Evolutionary conservation across 805 yeast genomes (phyloP).

Genomic region (Pichia occidentalis): DNA sequence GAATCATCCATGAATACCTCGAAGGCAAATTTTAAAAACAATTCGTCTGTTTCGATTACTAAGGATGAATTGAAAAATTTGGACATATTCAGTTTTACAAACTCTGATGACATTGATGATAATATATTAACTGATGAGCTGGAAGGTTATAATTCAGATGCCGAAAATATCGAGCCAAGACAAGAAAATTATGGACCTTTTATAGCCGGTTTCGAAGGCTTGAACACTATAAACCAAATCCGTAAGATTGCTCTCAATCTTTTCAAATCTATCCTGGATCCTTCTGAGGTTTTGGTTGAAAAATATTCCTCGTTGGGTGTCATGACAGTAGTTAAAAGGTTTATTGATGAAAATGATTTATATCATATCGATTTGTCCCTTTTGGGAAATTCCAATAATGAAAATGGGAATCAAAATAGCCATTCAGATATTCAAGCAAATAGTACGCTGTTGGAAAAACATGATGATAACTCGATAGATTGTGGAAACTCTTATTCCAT

Average conservation of each 20-base stretch:
- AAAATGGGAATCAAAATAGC: too few species aligned
- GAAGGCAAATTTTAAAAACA: too few species aligned
- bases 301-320: constrained; percentile 50
- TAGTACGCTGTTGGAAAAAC: too few species aligned
- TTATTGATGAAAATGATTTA: constrained; percentile 24
- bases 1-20: constrained; percentile 14
- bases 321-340: constrained; percentile 36
- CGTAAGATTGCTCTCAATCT: constrained; percentile 39
- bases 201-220: constrained; percentile 41
- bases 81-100: too few species aligned
- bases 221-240: constrained; percentile 32
- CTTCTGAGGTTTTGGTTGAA: constrained; percentile 46
- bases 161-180: constrained; percentile 35
- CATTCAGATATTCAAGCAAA: too few species aligned
- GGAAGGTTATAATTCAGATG: constrained; percentile 19
- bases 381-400: too few species aligned
- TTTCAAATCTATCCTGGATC: constrained; percentile 36
- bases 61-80: too few species aligned
- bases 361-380: constrained; percentile 17
- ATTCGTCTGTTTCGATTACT: too few species aligned
- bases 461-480: constrained; percentile 8
- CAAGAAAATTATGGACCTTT: constrained; percentile 40
- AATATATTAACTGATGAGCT: constrained; percentile 15
- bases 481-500: constrained; percentile 8
- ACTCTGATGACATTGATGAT: constrained; percentile 12